These are phyloP conservation scores for Chaetomidium leptoderma DNA, from an alignment of 495 filamentous ascomycete genomes.

Conservation along the genomic window DNA sequence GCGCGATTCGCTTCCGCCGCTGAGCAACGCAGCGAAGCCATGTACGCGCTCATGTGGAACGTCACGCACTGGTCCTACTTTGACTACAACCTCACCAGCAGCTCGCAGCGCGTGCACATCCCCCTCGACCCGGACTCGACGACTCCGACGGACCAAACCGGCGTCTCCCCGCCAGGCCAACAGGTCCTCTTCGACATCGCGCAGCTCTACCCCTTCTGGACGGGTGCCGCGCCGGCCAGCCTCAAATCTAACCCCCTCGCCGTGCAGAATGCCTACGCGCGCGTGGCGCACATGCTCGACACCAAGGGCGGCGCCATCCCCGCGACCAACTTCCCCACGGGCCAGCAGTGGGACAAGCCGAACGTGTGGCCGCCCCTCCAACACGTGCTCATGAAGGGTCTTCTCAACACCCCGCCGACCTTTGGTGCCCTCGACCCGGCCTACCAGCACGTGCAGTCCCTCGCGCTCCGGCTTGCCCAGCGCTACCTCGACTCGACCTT, in stretches of 20 bases:
- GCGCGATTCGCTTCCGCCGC: conserved; percentile 33
- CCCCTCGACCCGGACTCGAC: conserved; percentile 37
- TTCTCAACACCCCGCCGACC: conserved; percentile 45
- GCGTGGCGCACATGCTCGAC: conserved; percentile 36
- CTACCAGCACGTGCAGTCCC: conserved; percentile 37
- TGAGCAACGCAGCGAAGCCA: conserved; percentile 38
- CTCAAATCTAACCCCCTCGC: conserved; percentile 46
- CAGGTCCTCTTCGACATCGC: conserved; percentile 42
- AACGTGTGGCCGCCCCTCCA: conserved; percentile 50
- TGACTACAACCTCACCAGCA: conserved; percentile 49
- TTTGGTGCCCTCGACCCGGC: conserved; percentile 42
- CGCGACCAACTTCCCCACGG: conserved; percentile 42
- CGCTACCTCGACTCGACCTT: conserved; percentile 50
- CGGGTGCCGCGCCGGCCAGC: conserved; percentile 43
- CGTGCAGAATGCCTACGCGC: conserved; percentile 37
- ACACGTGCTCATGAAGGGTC: conserved; percentile 46
- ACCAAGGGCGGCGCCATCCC: conserved; percentile 41
- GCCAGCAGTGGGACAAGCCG: conserved; percentile 52
- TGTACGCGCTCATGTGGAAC: conserved; percentile 49
- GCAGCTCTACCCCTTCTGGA: conserved; percentile 51
- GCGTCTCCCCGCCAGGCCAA: conserved; percentile 34
- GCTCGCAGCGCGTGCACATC: conserved; percentile 38
- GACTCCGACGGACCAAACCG: conserved; percentile 24
- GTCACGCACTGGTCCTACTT: conserved; percentile 44
- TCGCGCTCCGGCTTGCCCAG: conserved; percentile 42